Conservation (phyloP, 805 yeast species). For the Candida michaelii region DNA sequence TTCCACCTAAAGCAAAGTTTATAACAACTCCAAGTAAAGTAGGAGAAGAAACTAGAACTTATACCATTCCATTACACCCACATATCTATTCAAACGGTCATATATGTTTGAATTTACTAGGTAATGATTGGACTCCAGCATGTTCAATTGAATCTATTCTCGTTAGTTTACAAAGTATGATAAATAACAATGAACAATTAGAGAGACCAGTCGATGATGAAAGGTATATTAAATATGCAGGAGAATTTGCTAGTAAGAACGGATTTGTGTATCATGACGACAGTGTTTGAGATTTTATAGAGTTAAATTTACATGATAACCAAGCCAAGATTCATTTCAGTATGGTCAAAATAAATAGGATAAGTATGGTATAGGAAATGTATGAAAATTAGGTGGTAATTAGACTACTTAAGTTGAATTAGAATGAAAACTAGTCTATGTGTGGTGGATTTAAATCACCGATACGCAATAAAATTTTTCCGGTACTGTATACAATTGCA, state of each 20-base stretch:
- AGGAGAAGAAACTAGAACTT: conserved; percentile 9
- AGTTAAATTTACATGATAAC: too few species aligned
- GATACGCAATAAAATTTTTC: conserved; percentile 6
- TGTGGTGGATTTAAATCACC: conserved; percentile 4
- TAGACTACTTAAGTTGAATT: too few species aligned
- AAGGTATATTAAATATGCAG: conserved; percentile 51
- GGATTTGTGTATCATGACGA: conserved; percentile 65
- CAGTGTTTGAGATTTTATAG: conserved; percentile 23
- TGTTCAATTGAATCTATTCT: conserved; percentile 49
- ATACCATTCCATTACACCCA: conserved; percentile 64
- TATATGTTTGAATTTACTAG: conserved; percentile 68
- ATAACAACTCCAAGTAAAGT: conserved; percentile 18
- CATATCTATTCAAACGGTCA: conserved; percentile 77
- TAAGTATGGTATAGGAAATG: too few species aligned
- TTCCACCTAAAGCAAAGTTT: conserved; percentile 58
- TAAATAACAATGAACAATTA: conserved; percentile 45
- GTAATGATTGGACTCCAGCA: conserved; percentile 68
- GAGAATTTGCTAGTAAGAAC: conserved; percentile 53
- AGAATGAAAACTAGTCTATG: too few species aligned
- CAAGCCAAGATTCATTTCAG: too few species aligned
- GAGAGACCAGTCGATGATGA: conserved; percentile 61
- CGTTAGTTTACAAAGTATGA: conserved; percentile 65
- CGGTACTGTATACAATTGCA: conserved; percentile 11
- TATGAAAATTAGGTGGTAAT: too few species aligned
- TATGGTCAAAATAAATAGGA: too few species aligned